Base-by-base conservation (phyloP, 2,329 filamentous ascomycete species). In the Microdochium nivale region DNA sequence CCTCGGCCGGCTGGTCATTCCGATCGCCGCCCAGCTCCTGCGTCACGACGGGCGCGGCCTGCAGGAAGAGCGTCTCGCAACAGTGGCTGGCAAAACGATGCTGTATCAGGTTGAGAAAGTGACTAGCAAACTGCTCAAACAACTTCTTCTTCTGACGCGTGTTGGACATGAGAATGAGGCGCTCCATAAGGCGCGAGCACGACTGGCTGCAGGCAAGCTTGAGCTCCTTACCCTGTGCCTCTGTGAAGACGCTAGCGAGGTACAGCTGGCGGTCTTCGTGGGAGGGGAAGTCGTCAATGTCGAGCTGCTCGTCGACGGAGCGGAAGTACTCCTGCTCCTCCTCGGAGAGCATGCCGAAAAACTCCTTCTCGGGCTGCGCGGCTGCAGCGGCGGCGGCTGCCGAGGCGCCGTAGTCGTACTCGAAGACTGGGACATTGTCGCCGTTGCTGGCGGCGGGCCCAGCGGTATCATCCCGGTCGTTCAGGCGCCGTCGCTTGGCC, bases 21-120 rank as follows among this genome's bases (percentile, higher is more conserved):
- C 74, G 73, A 23, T 74, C 73, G 21, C 65, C 79, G 57, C 65
- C 77, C 67, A 88, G 69, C 68, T 96, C 91, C 55, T 85, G 75
- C 14, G 86, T 87, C 35, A 96, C 87, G 11, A 87, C 72, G 1
- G 88, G 86, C 0, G 91, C 91, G 1, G 88, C 87, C 57, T 88
- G 83, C 48, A 91, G 75, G 67, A 99, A 97, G 30, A 99, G 78
- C 25, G 89, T 89, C 71, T 99, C 94, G 66, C 91, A 96, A 70
- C 92, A 97, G 73, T 99, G 94, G 54, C 91, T 95, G 4, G 94
- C 94, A 63, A 99, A 99, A 19, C 94, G 87, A 70, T 99, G 94
- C 66, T 95, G 91, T 49, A 96, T 84, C 25, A 99, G 79, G 60
- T 91, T 86, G 53, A 92, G 74, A 69, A 97, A 95, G 69, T 97